phyloP scores from a whole-genome alignment of 2,329 filamentous ascomycete species.

The Exserohilum rostratum region DNA sequence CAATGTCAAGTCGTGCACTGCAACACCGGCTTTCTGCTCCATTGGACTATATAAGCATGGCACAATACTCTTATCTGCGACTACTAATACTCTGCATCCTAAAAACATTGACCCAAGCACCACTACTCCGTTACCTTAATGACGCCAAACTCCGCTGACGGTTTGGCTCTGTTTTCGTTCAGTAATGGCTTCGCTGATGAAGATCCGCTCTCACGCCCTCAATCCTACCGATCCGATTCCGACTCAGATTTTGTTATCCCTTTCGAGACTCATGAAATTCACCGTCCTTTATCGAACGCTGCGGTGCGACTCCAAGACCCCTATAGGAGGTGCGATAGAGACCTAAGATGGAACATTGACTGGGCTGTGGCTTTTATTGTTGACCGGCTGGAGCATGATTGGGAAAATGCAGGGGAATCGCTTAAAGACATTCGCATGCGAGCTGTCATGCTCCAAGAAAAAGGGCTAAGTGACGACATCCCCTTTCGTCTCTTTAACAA shows the following conservation, averaged over 20 bases:
- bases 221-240: slow-evolving; percentile 23
- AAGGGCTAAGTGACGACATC: slow-evolving; percentile 27
- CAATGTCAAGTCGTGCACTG: not conserved
- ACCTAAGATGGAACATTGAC: slow-evolving; percentile 50
- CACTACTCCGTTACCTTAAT: slow-evolving; percentile 15
- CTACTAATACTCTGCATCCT: not conserved
- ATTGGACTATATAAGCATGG: not conserved
- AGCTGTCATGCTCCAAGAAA: slow-evolving; percentile 19
- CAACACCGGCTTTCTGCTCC: not conserved
- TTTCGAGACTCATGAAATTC: slow-evolving; percentile 3
- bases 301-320: slow-evolving; percentile 30
- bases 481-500: slow-evolving; percentile 47
- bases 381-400: slow-evolving; percentile 35
- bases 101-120: not conserved
- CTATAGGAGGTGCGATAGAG: slow-evolving; percentile 24
- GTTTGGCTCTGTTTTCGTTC: slow-evolving; percentile 14
- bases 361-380: slow-evolving; percentile 51
- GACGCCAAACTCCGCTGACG: slow-evolving; percentile 14
- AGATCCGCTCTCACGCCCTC: slow-evolving; percentile 1
- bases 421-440: slow-evolving; percentile 25
- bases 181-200: slow-evolving; percentile 15
- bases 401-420: slow-evolving; percentile 22
- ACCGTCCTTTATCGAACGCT: slow-evolving; percentile 6
- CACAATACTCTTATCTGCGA: not conserved
- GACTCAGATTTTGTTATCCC: slow-evolving; percentile 22